Evolutionary conservation across 2,329 filamentous ascomycete species (phyloP).

Genomic region (Aspergillus calidoustus): DNA sequence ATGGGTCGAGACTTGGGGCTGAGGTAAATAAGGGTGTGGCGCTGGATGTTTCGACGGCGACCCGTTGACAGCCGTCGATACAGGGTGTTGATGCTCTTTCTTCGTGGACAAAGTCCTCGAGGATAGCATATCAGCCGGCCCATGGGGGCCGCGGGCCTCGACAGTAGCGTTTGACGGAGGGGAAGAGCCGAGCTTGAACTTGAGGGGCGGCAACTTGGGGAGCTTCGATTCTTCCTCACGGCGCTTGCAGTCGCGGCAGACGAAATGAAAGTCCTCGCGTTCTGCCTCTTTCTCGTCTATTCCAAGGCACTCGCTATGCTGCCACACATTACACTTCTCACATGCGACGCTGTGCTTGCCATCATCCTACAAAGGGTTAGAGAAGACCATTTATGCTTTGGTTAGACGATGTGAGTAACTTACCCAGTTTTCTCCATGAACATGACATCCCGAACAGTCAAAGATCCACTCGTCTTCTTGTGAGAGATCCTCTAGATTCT

Average conservation of each 20-base stretch:
- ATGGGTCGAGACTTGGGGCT: conserved; percentile 20
- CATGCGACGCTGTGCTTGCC: conserved; percentile 93
- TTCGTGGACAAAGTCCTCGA: conserved; percentile 29
- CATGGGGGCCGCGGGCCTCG: conserved; percentile 25
- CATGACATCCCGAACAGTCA: conserved; percentile 85
- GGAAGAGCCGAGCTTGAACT: conserved; percentile 59
- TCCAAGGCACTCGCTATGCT: conserved; percentile 89
- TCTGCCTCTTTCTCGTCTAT: conserved; percentile 81
- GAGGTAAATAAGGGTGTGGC: conserved; percentile 20
- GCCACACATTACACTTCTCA: conserved; percentile 93
- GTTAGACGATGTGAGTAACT: conserved; percentile 25
- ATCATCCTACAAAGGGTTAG: conserved; percentile 66
- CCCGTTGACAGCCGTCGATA: conserved; percentile 28
- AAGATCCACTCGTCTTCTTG: conserved; percentile 90
- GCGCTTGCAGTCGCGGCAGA: conserved; percentile 77
- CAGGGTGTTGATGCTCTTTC: conserved; percentile 28
- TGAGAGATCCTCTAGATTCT: conserved; percentile 73
- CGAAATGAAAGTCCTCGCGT: conserved; percentile 81
- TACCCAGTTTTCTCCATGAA: conserved; percentile 79
- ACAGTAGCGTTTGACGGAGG: conserved; percentile 38
- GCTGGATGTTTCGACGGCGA: conserved; percentile 26
- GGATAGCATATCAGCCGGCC: conserved; percentile 26
- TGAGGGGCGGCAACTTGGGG: conserved; percentile 66
- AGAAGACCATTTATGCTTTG: conserved; percentile 1
- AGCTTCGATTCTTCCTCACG: conserved; percentile 66